Conservation (phyloP, 176 grass and related monocot species). For the Triticum timopheevii region DNA sequence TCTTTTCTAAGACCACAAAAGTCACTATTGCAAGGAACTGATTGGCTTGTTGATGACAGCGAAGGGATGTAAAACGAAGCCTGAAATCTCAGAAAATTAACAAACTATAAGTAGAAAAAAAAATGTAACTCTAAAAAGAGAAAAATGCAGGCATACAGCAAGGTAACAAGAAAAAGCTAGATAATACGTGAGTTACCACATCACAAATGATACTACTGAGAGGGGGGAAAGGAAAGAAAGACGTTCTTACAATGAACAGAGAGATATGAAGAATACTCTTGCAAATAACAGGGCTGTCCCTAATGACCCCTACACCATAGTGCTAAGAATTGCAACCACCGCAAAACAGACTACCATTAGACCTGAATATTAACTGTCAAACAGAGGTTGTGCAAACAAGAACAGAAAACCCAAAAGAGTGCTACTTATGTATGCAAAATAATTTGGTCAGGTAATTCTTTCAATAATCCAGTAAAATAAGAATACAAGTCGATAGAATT, state of each 20-base stretch:
- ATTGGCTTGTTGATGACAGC: conserved; percentile 70
- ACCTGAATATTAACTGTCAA: background rate
- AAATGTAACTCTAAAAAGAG: background rate
- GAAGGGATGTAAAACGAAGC: conserved; percentile 57
- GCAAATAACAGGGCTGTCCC: background rate
- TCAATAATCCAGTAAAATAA: background rate
- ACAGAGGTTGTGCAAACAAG: background rate
- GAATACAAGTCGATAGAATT: background rate
- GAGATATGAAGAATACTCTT: background rate
- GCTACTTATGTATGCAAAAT: background rate
- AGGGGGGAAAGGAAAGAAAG: background rate
- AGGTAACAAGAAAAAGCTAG: background rate
- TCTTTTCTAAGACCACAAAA: conserved; percentile 59
- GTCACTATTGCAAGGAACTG: conserved; percentile 53
- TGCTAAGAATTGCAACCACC: background rate
- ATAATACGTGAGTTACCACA: background rate
- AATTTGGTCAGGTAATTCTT: background rate
- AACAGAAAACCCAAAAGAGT: background rate
- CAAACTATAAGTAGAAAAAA: background rate
- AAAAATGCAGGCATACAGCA: conserved; percentile 1
- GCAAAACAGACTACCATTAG: background rate
- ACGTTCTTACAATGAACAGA: background rate
- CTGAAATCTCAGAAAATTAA: conserved; percentile 31
- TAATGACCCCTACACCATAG: background rate
- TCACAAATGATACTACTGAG: background rate